phyloP scores from a whole-genome alignment of 768 basidiomycete species.

The Pleurotus giganteus region DNA sequence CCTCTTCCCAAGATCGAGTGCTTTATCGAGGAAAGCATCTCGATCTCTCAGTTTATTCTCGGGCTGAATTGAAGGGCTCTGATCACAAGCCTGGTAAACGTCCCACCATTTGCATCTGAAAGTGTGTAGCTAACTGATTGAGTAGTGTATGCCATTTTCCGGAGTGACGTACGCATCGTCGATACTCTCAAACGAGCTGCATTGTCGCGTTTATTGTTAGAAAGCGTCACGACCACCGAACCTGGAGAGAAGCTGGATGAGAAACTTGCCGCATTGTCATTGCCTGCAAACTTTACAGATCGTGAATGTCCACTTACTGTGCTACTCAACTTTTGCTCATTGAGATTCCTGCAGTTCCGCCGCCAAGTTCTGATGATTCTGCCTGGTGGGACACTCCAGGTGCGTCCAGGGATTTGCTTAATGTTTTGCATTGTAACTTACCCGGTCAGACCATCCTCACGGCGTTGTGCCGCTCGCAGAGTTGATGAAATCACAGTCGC shows the following conservation, averaged over 20 bases:
- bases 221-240: conserved; percentile 57
- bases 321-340: conserved; percentile 3
- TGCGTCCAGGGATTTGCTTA: conserved; percentile 23
- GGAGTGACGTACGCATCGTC: conserved; percentile 72
- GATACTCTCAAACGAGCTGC: conserved; percentile 73
- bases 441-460: conserved; percentile 56
- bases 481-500: conserved; percentile 26
- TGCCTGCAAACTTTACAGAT: conserved; percentile 43
- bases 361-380: conserved; percentile 73
- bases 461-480: conserved; percentile 50
- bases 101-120: conserved; percentile 3
- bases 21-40: conserved; percentile 74
- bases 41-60: conserved; percentile 74
- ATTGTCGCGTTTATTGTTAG: conserved; percentile 66
- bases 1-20: conserved; percentile 73
- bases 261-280: conserved; percentile 58
- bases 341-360: conserved; percentile 65
- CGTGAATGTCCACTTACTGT: conserved; percentile 30
- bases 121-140: conserved; percentile 7
- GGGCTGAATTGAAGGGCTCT: conserved; percentile 85
- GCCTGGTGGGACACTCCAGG: conserved; percentile 82
- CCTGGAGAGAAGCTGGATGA: conserved; percentile 71
- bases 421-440: conserved; percentile 7
- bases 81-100: conserved; percentile 88
- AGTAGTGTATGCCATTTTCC: conserved; percentile 82